phyloP scores from a whole-genome alignment of 805 yeast genomes.

The Sugiyamaella americana region DNA sequence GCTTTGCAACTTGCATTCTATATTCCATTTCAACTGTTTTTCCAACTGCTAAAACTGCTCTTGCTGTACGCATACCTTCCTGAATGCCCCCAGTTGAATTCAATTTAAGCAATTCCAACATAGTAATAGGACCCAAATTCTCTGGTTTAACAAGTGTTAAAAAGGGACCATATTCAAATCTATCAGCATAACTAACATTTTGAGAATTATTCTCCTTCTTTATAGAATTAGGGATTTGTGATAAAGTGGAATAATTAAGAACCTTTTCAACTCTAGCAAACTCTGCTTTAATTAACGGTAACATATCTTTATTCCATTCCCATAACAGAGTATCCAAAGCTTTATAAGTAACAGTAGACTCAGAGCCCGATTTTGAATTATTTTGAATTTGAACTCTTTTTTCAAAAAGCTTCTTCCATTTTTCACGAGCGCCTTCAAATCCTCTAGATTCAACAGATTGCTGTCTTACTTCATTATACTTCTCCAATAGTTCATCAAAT shows the following conservation, averaged over 20 bases:
- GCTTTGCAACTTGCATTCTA: conserved; percentile 24
- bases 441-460: conserved; percentile 69
- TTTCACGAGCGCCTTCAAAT: conserved; percentile 75
- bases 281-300: conserved; percentile 67
- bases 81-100: conserved; percentile 65
- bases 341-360: conserved; percentile 33
- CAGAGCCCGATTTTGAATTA: conserved; percentile 3
- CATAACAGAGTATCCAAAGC: conserved; percentile 69
- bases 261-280: conserved; percentile 48
- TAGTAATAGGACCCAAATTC: conserved; percentile 76
- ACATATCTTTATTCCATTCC: conserved; percentile 74
- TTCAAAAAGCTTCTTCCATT: conserved; percentile 83
- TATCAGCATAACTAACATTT: conserved; percentile 21
- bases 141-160: conserved; percentile 66
- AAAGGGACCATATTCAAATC: conserved; percentile 64
- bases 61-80: conserved; percentile 79
- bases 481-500: conserved; percentile 64
- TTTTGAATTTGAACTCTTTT: conserved; percentile 7
- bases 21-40: conserved; percentile 80
- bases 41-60: conserved; percentile 77
- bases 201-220: conserved; percentile 13
- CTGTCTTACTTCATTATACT: conserved; percentile 72
- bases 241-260: conserved; percentile 20
- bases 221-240: conserved; percentile 21
- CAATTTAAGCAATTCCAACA: conserved; percentile 70